Conservation (phyloP, 768 basidiomycete species). For the Suillus cothurnatus region DNA sequence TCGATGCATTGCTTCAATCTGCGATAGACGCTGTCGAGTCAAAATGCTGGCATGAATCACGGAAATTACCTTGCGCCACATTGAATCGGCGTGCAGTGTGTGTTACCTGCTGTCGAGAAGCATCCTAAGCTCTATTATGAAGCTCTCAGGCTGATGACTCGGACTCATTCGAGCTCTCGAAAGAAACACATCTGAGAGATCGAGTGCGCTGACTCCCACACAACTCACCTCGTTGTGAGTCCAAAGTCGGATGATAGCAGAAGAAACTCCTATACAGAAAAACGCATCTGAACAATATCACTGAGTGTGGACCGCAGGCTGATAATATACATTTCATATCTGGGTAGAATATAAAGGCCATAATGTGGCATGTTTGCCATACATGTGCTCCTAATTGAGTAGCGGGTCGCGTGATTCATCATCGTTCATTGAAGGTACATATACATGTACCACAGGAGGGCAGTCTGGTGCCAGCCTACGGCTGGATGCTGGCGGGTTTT, state of each 20-base stretch:
- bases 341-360: not conserved
- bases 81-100: not conserved
- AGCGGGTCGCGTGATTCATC: not conserved
- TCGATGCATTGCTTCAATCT: not conserved
- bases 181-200: not conserved
- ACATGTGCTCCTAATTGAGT: not conserved
- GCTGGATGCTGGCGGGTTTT: conserved; percentile 5
- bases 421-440: not conserved
- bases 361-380: not conserved
- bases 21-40: not conserved
- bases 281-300: not conserved
- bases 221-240: not conserved
- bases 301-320: not conserved
- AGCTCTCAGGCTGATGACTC: not conserved
- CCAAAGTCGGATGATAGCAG: not conserved
- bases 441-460: not conserved
- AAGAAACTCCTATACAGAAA: not conserved
- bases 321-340: not conserved
- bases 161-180: not conserved
- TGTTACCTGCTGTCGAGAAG: not conserved
- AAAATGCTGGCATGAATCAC: not conserved
- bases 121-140: not conserved
- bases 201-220: not conserved
- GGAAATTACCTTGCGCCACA: not conserved
- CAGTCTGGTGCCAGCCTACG: not conserved